phyloP scores from a whole-genome alignment of 1,139 yeast genomes.

The Blastobotrys capitulatus region DNA sequence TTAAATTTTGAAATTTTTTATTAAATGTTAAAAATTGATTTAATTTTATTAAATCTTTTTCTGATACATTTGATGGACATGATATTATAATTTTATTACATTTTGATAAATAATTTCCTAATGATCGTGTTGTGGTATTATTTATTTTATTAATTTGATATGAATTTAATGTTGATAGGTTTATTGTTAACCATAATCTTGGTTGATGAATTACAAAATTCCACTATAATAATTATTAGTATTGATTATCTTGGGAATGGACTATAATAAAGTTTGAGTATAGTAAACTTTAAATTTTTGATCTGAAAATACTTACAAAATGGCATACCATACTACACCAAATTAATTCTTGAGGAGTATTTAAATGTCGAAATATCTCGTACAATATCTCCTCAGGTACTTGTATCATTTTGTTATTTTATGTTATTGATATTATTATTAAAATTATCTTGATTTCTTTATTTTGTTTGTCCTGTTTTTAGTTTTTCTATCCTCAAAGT shows the following conservation, averaged over 20 bases:
- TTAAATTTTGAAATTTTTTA: not conserved
- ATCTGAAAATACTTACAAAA: conserved; percentile 8
- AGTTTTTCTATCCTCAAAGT: too few species aligned
- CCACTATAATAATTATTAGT: conserved; percentile 13
- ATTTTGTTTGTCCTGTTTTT: too few species aligned
- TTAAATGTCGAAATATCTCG: conserved; percentile 15
- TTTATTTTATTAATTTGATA: not conserved
- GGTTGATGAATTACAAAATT: conserved; percentile 11
- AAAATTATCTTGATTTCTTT: too few species aligned
- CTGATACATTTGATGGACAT: conserved; percentile 9
- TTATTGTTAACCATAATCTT: conserved; percentile 15
- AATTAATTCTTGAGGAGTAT: conserved; percentile 16
- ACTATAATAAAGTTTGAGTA: too few species aligned
- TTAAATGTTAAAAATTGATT: not conserved
- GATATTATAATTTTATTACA: not conserved
- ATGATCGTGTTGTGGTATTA: not conserved
- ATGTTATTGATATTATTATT: too few species aligned
- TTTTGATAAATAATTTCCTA: not conserved
- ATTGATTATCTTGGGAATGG: too few species aligned
- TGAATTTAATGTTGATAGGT: conserved; percentile 11
- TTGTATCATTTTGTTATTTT: not conserved
- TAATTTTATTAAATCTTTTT: not conserved
- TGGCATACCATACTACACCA: conserved; percentile 12
- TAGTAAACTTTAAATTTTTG: too few species aligned
- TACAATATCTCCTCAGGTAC: conserved; percentile 20